Conservation (phyloP, 257 asterid genomes). For the Solanum habrochaites region DNA sequence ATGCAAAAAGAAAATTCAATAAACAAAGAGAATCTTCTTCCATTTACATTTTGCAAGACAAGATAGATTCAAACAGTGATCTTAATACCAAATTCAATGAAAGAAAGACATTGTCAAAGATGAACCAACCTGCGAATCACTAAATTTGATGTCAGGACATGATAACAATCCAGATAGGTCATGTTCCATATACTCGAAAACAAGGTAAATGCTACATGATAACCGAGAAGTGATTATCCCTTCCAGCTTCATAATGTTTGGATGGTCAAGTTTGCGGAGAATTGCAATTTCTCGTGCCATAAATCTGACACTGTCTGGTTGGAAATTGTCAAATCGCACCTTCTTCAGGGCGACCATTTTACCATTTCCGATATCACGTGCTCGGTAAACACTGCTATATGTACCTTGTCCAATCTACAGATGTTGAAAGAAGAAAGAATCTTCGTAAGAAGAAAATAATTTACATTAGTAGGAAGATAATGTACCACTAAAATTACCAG, state of each 20-base stretch:
- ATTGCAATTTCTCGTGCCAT: constrained; percentile 87
- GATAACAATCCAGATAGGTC: constrained; percentile 89
- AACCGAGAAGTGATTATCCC: constrained; percentile 80
- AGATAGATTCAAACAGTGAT: neutral
- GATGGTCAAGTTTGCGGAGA: constrained; percentile 83
- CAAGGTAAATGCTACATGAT: constrained; percentile 72
- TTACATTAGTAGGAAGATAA: neutral
- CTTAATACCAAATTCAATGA: neutral
- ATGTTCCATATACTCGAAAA: constrained; percentile 97
- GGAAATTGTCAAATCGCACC: constrained; percentile 82
- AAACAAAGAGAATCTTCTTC: neutral
- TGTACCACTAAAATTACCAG: neutral
- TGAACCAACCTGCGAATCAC: constrained; percentile 63
- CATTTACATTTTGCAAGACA: neutral
- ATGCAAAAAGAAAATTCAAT: constrained; percentile 1
- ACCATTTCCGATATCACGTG: constrained; percentile 62
- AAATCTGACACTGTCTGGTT: constrained; percentile 81
- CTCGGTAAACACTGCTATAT: constrained; percentile 86
- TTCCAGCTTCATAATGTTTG: constrained; percentile 84
- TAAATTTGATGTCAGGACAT: constrained; percentile 76
- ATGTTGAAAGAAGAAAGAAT: neutral
- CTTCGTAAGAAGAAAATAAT: neutral
- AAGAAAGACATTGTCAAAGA: neutral
- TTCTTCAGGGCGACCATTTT: constrained; percentile 78
- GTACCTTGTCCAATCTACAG: constrained; percentile 94